phyloP scores from a whole-genome alignment of 1,284 basidiomycete genomes.

The Phellinidium pouzarii region DNA sequence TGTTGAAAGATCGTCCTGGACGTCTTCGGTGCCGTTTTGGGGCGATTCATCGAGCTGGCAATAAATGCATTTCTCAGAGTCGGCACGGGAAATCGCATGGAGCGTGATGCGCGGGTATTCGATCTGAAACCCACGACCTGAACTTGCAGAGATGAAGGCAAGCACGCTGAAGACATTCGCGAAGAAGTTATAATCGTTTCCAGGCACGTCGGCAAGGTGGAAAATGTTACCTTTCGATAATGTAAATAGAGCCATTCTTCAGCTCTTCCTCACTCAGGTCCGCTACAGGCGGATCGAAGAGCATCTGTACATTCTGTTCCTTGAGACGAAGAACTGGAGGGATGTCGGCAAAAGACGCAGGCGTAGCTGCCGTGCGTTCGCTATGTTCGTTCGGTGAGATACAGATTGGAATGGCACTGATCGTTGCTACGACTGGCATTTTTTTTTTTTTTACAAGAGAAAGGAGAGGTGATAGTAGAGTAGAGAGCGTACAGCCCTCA shows the following conservation, averaged over 20 bases:
- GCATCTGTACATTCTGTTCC: constrained; percentile 32
- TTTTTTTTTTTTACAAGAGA: neutral
- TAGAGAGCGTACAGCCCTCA: neutral
- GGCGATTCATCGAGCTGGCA: constrained; percentile 77
- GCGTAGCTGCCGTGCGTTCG: constrained; percentile 64
- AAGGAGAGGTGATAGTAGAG: neutral
- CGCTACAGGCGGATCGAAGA: constrained; percentile 30
- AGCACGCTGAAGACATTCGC: constrained; percentile 46
- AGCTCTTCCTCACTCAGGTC: constrained; percentile 26
- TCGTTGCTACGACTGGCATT: constrained; percentile 33
- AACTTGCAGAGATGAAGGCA: constrained; percentile 59
- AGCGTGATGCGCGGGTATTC: constrained; percentile 82
- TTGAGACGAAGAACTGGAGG: constrained; percentile 35
- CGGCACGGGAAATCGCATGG: constrained; percentile 77
- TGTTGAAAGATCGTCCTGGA: constrained; percentile 42
- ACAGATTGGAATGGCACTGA: constrained; percentile 47
- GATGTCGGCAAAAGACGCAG: constrained; percentile 55
- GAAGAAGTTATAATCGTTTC: neutral
- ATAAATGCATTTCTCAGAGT: constrained; percentile 67
- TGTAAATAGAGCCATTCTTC: constrained; percentile 33
- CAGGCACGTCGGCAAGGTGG: neutral
- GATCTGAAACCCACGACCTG: constrained; percentile 69
- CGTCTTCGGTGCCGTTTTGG: constrained; percentile 28
- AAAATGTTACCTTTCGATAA: constrained; percentile 36
- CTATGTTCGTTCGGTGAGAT: constrained; percentile 67